Conservation (phyloP, 2,329 filamentous ascomycete species). For the Arthroderma sp. region DNA sequence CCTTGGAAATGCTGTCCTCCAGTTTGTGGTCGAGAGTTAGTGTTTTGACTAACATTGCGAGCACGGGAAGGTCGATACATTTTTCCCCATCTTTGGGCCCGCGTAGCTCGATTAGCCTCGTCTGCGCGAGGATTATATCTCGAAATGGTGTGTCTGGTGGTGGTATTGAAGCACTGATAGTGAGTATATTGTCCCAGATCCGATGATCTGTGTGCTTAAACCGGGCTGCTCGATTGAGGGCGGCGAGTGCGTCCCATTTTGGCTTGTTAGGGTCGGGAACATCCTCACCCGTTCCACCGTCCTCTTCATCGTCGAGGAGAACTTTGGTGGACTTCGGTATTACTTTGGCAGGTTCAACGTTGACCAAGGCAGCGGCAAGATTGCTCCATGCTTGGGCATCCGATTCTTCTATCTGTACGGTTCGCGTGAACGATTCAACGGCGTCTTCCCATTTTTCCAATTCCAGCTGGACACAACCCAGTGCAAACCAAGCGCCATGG, state of each 20-base stretch:
- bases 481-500: slow-evolving; percentile 71
- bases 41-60: slow-evolving; percentile 60
- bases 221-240: slow-evolving; percentile 74
- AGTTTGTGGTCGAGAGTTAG: slow-evolving; percentile 40
- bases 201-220: slow-evolving; percentile 77
- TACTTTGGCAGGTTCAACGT: slow-evolving; percentile 17
- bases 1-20: slow-evolving; percentile 20
- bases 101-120: slow-evolving; percentile 62
- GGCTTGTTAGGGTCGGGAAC: slow-evolving; percentile 44
- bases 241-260: slow-evolving; percentile 61
- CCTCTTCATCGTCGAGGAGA: slow-evolving; percentile 16
- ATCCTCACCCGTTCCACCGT: slow-evolving; percentile 10
- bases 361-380: slow-evolving; percentile 68
- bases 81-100: slow-evolving; percentile 54
- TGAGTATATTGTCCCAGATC: slow-evolving; percentile 95
- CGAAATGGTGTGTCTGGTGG: slow-evolving; percentile 53
- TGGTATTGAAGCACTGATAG: slow-evolving; percentile 62
- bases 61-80: slow-evolving; percentile 60
- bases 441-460: slow-evolving; percentile 65
- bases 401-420: slow-evolving; percentile 72
- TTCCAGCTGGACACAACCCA: slow-evolving; percentile 78
- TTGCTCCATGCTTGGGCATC: slow-evolving; percentile 95
- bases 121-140: slow-evolving; percentile 64
- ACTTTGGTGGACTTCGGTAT: slow-evolving; percentile 14
- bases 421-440: slow-evolving; percentile 67